These are phyloP conservation scores for Breynia disticha DNA, from an alignment of 441 rosid species.

Conservation along the genomic window DNA sequence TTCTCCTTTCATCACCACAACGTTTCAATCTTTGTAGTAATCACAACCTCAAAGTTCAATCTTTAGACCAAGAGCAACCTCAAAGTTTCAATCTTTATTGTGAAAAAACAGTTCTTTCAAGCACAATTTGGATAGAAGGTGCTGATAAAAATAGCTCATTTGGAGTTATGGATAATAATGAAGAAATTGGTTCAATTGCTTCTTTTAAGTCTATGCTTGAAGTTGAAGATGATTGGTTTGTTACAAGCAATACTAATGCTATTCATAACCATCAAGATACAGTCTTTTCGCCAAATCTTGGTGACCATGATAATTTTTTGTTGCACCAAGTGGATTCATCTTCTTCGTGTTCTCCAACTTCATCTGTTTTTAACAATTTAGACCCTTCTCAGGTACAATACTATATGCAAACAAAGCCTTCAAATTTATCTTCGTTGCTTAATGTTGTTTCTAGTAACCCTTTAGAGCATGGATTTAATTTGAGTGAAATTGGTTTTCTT, in stretches of 20 bases:
- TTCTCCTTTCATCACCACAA: background rate
- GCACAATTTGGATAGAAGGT: constrained; percentile 32
- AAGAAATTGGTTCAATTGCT: constrained; percentile 36
- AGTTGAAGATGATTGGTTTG: constrained; percentile 48
- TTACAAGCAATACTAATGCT: constrained; percentile 8
- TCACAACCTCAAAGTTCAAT: constrained; percentile 11
- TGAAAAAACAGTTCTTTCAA: constrained; percentile 30
- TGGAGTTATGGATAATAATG: constrained; percentile 20
- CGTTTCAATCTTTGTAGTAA: too few relatives aligned
- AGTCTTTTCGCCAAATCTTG: constrained; percentile 27
- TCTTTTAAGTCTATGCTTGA: constrained; percentile 36
- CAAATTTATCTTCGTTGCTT: constrained; percentile 27
- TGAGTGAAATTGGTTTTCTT: constrained; percentile 43
- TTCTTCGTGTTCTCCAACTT: constrained; percentile 42
- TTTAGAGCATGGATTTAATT: constrained; percentile 44
- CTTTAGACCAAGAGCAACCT: constrained; percentile 2
- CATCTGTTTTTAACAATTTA: constrained; percentile 50
- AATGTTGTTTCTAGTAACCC: constrained; percentile 36
- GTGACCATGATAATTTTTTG: constrained; percentile 38
- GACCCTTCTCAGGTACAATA: constrained; percentile 54
- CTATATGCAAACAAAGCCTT: constrained; percentile 32
- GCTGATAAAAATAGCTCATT: constrained; percentile 13
- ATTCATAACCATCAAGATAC: constrained; percentile 28
- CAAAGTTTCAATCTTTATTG: background rate
- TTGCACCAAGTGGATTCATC: constrained; percentile 45